Conservation (phyloP, 768 basidiomycete genomes). For the Gloeophyllum trabeum region DNA sequence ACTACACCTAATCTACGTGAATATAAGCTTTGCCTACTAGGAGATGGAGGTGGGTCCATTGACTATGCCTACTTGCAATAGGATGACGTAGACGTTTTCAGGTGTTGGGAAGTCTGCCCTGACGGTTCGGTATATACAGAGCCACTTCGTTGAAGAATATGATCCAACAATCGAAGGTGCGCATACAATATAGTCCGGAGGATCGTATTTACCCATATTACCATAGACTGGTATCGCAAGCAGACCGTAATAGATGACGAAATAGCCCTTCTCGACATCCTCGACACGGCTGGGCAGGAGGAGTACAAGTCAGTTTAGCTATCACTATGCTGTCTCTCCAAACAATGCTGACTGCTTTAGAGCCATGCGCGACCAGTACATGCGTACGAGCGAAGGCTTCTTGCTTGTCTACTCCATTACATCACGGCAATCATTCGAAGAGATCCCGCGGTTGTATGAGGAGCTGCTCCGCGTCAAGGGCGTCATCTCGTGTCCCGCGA, state of each 20-base stretch:
- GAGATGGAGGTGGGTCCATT: too few relatives aligned
- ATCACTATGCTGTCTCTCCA: background rate
- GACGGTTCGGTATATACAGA: constrained; percentile 67
- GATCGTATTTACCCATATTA: too few relatives aligned
- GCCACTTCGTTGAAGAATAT: constrained; percentile 66
- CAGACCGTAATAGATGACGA: constrained; percentile 98
- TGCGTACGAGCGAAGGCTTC: constrained; percentile 97
- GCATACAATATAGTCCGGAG: constrained; percentile 5
- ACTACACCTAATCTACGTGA: too few relatives aligned
- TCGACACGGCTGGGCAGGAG: constrained; percentile 97
- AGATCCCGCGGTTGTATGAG: constrained; percentile 92
- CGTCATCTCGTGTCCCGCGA: constrained; percentile 88
- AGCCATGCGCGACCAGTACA: constrained; percentile 99
- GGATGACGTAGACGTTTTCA: too few relatives aligned
- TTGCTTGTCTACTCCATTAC: constrained; percentile 97
- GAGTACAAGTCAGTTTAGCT: constrained; percentile 78
- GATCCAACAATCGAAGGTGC: constrained; percentile 81
- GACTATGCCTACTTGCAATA: too few relatives aligned
- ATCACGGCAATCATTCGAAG: constrained; percentile 92
- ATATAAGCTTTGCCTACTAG: too few relatives aligned
- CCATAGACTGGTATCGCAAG: constrained; percentile 87
- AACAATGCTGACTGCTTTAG: constrained; percentile 23
- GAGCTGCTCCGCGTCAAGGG: constrained; percentile 97
- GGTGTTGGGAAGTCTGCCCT: constrained; percentile 86
- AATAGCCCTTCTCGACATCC: constrained; percentile 91